Conservation (phyloP, 2,329 filamentous ascomycete genomes). For the Neofusicoccum ribis region DNA sequence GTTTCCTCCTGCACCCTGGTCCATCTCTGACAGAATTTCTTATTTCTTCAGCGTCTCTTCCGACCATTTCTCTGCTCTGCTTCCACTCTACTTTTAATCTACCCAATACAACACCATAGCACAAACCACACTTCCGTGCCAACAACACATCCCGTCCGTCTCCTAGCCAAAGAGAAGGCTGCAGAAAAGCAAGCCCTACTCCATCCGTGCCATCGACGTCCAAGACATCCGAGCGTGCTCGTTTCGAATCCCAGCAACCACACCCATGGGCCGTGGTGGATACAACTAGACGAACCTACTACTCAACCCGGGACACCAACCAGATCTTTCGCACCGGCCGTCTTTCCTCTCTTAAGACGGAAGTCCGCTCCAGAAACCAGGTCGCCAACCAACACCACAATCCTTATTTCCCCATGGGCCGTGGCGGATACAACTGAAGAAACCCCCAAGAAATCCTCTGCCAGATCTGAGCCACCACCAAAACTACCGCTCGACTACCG, state of each 20-base stretch:
- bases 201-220: not conserved
- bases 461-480: not conserved
- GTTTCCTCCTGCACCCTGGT: not conserved
- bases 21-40: not conserved
- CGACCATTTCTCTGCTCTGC: not conserved
- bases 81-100: not conserved
- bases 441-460: not conserved
- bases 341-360: too few relatives aligned
- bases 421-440: slow-evolving; percentile 35
- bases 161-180: not conserved
- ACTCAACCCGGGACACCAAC: slow-evolving; percentile 7
- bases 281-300: slow-evolving; percentile 28
- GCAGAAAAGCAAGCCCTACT: not conserved
- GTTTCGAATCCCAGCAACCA: not conserved
- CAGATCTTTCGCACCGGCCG: not conserved
- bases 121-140: not conserved
- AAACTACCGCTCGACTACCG: too few relatives aligned
- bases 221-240: slow-evolving; percentile 3
- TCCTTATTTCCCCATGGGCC: slow-evolving; percentile 27
- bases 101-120: not conserved
- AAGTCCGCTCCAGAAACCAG: too few relatives aligned
- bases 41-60: slow-evolving; percentile 1
- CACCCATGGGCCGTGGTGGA: slow-evolving; percentile 32
- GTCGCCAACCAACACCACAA: slow-evolving; percentile 15
- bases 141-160: not conserved